phyloP scores from a whole-genome alignment of 2,329 filamentous ascomycete genomes.

The Ophiosphaerella narmari region DNA sequence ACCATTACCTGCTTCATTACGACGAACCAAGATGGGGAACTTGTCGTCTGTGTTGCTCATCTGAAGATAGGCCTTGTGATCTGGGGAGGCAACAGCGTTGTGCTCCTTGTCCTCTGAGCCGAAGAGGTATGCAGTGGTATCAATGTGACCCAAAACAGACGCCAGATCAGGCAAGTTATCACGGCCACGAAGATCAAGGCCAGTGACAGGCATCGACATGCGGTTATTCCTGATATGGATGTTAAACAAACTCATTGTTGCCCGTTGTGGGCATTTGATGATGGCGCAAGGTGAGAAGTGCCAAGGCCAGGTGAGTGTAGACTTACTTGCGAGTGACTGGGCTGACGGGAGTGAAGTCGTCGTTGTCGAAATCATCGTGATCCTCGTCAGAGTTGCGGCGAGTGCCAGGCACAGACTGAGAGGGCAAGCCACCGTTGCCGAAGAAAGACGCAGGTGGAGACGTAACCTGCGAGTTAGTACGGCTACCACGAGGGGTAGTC shows the following conservation, averaged over 20 bases:
- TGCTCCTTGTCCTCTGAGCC: constrained; percentile 66
- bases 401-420: constrained; percentile 83
- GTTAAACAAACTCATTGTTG: constrained; percentile 12
- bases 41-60: constrained; percentile 78
- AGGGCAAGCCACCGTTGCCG: constrained; percentile 69
- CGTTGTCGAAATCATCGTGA: constrained; percentile 83
- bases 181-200: constrained; percentile 68
- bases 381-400: constrained; percentile 87
- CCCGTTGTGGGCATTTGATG: constrained; percentile 7
- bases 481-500: constrained; percentile 68
- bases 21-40: constrained; percentile 82
- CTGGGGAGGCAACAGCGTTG: constrained; percentile 62
- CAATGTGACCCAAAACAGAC: constrained; percentile 74
- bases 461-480: constrained; percentile 78
- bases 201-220: constrained; percentile 90
- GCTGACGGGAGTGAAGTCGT: constrained; percentile 54
- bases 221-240: constrained; percentile 69
- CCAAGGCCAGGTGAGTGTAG: constrained; percentile 1
- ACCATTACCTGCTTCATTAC: constrained; percentile 60
- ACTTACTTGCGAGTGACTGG: constrained; percentile 45
- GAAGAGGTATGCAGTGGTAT: constrained; percentile 85
- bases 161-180: constrained; percentile 51
- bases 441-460: constrained; percentile 66
- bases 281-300: constrained; percentile 8
- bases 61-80: constrained; percentile 71